Conservation (phyloP, 164 flowering plant species). For the Malania oleifera region DNA sequence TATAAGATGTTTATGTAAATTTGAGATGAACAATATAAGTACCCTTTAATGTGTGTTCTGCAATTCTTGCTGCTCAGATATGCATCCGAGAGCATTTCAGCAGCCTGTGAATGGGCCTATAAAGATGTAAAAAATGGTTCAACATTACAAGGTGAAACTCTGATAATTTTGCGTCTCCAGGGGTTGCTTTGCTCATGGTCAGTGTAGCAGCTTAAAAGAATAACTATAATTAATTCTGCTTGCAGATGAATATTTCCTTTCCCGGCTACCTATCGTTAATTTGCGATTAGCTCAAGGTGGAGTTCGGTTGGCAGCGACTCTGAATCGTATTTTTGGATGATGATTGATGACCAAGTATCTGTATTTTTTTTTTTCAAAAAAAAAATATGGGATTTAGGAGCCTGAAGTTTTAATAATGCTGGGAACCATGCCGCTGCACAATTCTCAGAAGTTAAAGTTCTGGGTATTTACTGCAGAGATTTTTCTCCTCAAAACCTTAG, state of each 20-base stretch:
- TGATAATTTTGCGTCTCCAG: neutral
- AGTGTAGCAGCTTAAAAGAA: neutral
- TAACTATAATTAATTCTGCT: slow-evolving; percentile 2
- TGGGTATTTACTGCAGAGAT: too few species aligned
- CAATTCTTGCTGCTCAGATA: slow-evolving; percentile 74
- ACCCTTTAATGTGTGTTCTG: too few species aligned
- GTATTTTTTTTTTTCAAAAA: too few species aligned
- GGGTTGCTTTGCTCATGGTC: neutral
- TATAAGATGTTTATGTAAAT: too few species aligned
- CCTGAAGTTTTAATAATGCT: too few species aligned
- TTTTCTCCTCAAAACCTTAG: too few species aligned
- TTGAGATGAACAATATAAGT: too few species aligned
- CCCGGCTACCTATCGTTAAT: slow-evolving; percentile 54
- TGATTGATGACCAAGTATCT: too few species aligned
- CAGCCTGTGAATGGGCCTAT: slow-evolving; percentile 75
- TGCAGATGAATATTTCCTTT: slow-evolving; percentile 76
- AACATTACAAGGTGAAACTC: slow-evolving; percentile 54
- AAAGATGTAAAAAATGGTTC: slow-evolving; percentile 61
- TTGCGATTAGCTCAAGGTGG: slow-evolving; percentile 71
- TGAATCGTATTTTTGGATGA: slow-evolving; percentile 67
- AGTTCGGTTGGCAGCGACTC: slow-evolving; percentile 79
- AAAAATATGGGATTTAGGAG: too few species aligned
- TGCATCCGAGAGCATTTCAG: slow-evolving; percentile 78
- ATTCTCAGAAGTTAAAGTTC: too few species aligned
- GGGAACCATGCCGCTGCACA: too few species aligned